Base-by-base conservation (phyloP, 2,329 filamentous ascomycete genomes). In the Cladorrhinum sp. region DNA sequence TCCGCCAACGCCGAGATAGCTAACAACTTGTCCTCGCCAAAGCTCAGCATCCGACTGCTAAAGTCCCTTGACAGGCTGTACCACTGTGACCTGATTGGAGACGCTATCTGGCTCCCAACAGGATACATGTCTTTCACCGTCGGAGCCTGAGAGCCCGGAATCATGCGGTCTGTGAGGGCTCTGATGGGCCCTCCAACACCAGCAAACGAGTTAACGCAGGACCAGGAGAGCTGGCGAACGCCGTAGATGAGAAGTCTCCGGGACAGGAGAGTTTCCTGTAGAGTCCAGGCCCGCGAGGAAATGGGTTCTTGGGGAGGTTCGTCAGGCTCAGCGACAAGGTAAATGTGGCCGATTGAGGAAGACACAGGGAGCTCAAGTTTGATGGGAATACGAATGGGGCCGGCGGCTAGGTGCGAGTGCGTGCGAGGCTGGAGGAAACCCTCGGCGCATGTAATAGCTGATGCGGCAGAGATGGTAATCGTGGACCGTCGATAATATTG, bases 401-500 rank as follows among this genome's bases (percentile, higher is more conserved):
- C 56, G 12, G 18, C 16, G 1, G 2, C 28, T 2, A 52, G 39
- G 1, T 12, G 33, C 2, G 56, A 42, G 14, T 14, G 20, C 36
- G 50, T 18, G 12, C 18, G n/a, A 16, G 2, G 1, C 9, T 33
- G 28, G 6, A 61, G 51, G 21, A 61, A 61, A 2, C 59, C 59
- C 18, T 61, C 49, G 12, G 55, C 39, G 21, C 21, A 21, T 10
- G 16, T 16, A 10, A 16, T 10, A 5, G 59, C 30, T 6, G 59
- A 61, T 28, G 59, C 59, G 9, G 59, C 59, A 10, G 50, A 58
- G 23, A 61, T 20, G 2, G 59, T 61, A 16, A 61, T 14, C n/a
- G 59, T 55, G 6, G 59, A 49, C 8, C 59, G 23, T 2, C 59
- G 55, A n/a, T 61, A 61, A 50, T 61, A 61, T n/a, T 49, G 53